Conservation (phyloP, 1,139 yeast genomes). For the Geotrichum klebahnii region DNA sequence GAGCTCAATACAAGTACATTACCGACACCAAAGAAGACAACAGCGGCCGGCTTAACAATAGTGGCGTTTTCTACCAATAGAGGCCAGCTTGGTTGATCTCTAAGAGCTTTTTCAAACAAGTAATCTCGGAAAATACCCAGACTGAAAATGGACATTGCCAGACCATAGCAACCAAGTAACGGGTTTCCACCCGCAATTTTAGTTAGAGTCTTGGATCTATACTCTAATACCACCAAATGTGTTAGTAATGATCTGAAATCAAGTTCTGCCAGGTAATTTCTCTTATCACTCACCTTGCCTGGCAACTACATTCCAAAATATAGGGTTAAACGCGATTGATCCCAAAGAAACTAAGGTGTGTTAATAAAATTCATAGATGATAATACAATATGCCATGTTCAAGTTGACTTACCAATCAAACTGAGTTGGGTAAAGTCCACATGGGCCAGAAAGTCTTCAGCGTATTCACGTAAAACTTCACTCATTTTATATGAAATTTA, state of each 20-base stretch:
- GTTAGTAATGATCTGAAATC: constrained; percentile 3
- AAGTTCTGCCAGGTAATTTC: neutral
- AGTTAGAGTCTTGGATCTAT: constrained; percentile 68
- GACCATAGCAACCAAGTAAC: constrained; percentile 70
- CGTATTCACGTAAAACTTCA: neutral
- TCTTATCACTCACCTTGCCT: constrained; percentile 45
- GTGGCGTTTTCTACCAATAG: constrained; percentile 11
- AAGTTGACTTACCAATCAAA: constrained; percentile 25
- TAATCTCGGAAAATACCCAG: constrained; percentile 80
- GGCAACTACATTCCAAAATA: constrained; percentile 92
- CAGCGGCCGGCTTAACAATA: constrained; percentile 46
- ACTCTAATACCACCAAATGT: constrained; percentile 49
- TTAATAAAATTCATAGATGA: neutral
- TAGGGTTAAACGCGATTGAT: constrained; percentile 83
- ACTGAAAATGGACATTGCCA: constrained; percentile 77
- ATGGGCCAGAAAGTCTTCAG: constrained; percentile 14
- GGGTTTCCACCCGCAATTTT: constrained; percentile 66
- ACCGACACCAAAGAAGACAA: constrained; percentile 56
- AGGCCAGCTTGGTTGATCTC: constrained; percentile 47
- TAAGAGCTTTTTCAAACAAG: constrained; percentile 65
- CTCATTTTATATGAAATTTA: constrained; percentile 14
- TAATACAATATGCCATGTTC: neutral
- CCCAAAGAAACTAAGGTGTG: constrained; percentile 25
- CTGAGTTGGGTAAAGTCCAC: constrained; percentile 25
- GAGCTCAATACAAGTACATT: constrained; percentile 75